phyloP scores from a whole-genome alignment of 768 basidiomycete genomes.

The Boletus tylopilopsis region DNA sequence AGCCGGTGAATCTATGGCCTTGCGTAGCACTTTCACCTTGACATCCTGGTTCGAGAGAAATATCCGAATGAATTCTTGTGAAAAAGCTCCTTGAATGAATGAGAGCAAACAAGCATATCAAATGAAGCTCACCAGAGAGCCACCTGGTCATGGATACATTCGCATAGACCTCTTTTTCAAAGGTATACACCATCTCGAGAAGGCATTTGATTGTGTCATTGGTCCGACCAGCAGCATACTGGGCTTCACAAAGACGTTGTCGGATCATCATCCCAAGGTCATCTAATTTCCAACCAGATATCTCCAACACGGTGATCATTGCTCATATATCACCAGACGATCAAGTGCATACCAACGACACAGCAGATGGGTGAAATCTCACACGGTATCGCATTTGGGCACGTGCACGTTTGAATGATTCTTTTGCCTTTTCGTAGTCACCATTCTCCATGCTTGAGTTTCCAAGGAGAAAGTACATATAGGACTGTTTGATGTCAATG shows the following conservation, averaged over 20 bases:
- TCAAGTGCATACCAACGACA: neutral
- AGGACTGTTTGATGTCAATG: neutral
- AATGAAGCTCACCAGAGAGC: neutral
- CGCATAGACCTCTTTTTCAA: neutral
- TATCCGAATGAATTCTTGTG: neutral
- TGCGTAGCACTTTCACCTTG: neutral
- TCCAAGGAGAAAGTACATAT: neutral
- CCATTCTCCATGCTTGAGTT: neutral
- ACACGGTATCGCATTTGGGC: neutral
- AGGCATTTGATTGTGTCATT: neutral
- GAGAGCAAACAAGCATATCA: neutral
- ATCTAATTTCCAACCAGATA: conserved; percentile 11
- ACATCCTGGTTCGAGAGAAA: neutral
- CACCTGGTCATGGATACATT: neutral
- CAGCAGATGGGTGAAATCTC: neutral
- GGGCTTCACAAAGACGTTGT: neutral
- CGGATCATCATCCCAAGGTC: neutral
- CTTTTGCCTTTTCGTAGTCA: neutral
- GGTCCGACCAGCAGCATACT: neutral
- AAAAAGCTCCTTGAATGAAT: neutral
- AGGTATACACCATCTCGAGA: neutral
- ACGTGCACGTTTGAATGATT: neutral
- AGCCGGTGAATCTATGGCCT: neutral
- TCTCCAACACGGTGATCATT: neutral
- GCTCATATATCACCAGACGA: neutral